Conservation (phyloP, 1,139 yeast species). For the Lizanozyma gosingica region DNA sequence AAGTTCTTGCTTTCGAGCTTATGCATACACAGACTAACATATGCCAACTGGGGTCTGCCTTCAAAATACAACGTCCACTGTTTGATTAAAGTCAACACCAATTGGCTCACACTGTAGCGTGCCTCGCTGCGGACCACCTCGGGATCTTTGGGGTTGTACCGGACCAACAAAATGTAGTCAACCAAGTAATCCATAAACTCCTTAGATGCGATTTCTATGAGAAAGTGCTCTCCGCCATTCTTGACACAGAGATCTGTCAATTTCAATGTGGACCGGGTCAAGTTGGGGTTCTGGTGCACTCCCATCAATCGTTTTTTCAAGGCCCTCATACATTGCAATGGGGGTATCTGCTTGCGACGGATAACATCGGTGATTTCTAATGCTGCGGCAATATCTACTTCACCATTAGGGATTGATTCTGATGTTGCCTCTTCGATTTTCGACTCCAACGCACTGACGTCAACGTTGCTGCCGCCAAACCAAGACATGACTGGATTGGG, state of each 20-base stretch:
- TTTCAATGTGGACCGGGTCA: constrained; percentile 65
- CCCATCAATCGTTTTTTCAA: constrained; percentile 65
- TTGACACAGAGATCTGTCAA: constrained; percentile 82
- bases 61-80: constrained; percentile 73
- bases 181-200: constrained; percentile 79
- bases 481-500: constrained; percentile 61
- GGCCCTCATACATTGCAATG: constrained; percentile 79
- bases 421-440: constrained; percentile 75
- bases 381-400: constrained; percentile 69
- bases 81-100: constrained; percentile 58
- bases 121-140: constrained; percentile 28
- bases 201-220: constrained; percentile 69
- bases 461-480: constrained; percentile 42
- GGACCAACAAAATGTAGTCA: constrained; percentile 29
- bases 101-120: constrained; percentile 48
- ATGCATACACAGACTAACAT: constrained; percentile 55
- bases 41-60: constrained; percentile 56
- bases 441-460: constrained; percentile 47
- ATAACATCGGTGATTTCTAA: constrained; percentile 85
- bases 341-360: constrained; percentile 71
- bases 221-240: constrained; percentile 85
- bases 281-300: constrained; percentile 62
- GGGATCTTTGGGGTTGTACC: constrained; percentile 24
- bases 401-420: constrained; percentile 87
- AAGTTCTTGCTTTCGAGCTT: constrained; percentile 56